Evolutionary conservation across 2,329 filamentous ascomycete species (phyloP), one percentile per base, ranked within the genome.

Genomic region (Dendrostoma leiphaemia): DNA sequence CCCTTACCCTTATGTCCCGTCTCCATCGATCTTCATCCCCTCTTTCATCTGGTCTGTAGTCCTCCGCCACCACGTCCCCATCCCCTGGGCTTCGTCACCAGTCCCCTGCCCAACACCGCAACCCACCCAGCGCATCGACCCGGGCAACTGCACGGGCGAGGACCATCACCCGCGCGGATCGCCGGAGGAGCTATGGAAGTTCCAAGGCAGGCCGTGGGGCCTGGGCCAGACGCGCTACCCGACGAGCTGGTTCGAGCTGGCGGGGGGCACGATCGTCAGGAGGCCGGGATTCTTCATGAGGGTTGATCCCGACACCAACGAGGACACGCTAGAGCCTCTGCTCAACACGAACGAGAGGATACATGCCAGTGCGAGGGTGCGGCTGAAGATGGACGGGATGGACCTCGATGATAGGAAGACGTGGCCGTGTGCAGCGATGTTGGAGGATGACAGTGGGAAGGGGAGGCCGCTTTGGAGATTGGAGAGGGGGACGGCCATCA

Each of bases 331-430:
- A 10, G 61, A 70, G 48, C 69, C 69, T 6, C 63, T 76, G 54
- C 51, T 66, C 3, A 63, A 69, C 40, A 75, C 72, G 0, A 63
- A 65, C 52, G 73, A 75, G 61, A 62, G 70, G 15, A 65, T 75
- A 7, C 68, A 70, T 37, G 59, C 57, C 10, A 60, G 58, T 10
- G 68, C 66, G 23, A 55, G 68, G 9, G 62, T 70, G 15, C 48
- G 68, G 10, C 50, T 69, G 9, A 62, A 61, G 1, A 65, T 66
- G 17, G 58, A 51, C 2, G 67, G 67, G 1, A 50, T 70, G 43
- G 61, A 56, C 28, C 48, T 71, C 23, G 71, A 74, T 52, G 73
- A 75, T 37, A 59, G 58, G 5, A 63, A 61, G 1, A n/a, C 49
- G 12, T 71, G 66, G 65, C 44, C 48, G 9, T 70, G 67, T 41